Evolutionary conservation across 257 asterid genomes (phyloP), one percentile per base, ranked within the genome.

Genomic region (Nicotiana attenuata): DNA sequence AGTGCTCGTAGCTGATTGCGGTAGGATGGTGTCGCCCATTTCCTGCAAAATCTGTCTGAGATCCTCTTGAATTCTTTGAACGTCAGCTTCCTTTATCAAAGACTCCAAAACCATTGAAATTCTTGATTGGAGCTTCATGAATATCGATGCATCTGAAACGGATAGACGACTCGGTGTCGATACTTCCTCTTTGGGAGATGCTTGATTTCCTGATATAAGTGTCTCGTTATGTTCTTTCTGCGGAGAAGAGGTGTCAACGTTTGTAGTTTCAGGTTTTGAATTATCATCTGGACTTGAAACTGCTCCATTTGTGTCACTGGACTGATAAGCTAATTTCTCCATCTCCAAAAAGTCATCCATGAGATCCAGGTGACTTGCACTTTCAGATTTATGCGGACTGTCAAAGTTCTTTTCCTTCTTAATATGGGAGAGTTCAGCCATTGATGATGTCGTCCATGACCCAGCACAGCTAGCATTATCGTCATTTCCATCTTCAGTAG

Each of bases 321-420:
- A 84, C 33, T 81, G 87, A 84, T 85, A 77, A 22, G 99, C 99
- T 79, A 96, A 87, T 88, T 94, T 96, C 91, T 96, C 99, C 98
- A 96, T 96, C 89, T 96, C 99, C 87, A 94, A 85, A 85, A 96
- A 96, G 84, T 96, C 99, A 86, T 96, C 99, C 99, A 96, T 96
- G 38, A 96, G 97, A 85, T 88, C 97, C 84, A 85, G 88, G 76
- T 89, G 91, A 81, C 84, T 93, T 41, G 97, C 79, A 84, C 77
- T 89, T 81, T 91, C 95, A 76, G 95, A 87, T 81, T 88, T 92
- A 61, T 78, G 90, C 10, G 92, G 92, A 88, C 92, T 87, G 59
- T 88, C 95, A 3, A 82, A 85, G 81, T 73, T 84, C 86, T 90
- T 92, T 65, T 90, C 98, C 91, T 87, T 94, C 88, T 94, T 92